Evolutionary conservation across 2,329 filamentous ascomycete genomes (phyloP), one percentile per base, ranked within the genome.

Genomic region (Trichophyton benhamiae): DNA sequence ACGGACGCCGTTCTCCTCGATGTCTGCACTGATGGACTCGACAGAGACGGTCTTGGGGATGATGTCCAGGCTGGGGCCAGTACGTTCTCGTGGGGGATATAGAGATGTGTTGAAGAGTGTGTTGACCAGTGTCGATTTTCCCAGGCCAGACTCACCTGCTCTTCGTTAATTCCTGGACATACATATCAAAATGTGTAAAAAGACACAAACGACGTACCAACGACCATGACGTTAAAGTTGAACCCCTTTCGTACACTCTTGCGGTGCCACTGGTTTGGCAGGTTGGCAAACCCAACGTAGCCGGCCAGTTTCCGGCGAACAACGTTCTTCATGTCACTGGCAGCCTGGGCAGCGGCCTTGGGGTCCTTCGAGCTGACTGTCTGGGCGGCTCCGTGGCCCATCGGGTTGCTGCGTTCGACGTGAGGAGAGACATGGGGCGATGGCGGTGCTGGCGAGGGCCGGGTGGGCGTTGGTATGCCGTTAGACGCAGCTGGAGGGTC

Each of bases 171-270:
- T 20, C 20, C 2, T 20, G 20, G 15, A 33, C 33, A 22, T 27
- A 27, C 25, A 27, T 30, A 27, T 15, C 13, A 17, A 20, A 9
- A 33, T 36, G 11, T 15, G 11, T 25, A 63, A 61, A 20, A 20
- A 2, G 20, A 20, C 20, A 20, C n/a, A 11, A 5, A 25, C 46
- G 53, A 87, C 91, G 73, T 82, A 97, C 94, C 94, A 78, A 99
- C 94, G 78, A 99, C 94, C 94, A 99, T 99, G 69, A 99, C 94
- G 75, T 99, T 99, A 83, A 99, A 99, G 84, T 97, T 99, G 85
- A 99, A 99, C 65, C 94, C 94, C 80, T 99, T 99, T 75, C 94
- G 90, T 72, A 99, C 94, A 85, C 91, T 96, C 87, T 99, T 99
- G 78, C 94, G 92, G 82, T 99, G 94, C 94, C 94, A 99, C 80